phyloP scores from a whole-genome alignment of 257 asterid genomes.

The Ilex aquifolium region DNA sequence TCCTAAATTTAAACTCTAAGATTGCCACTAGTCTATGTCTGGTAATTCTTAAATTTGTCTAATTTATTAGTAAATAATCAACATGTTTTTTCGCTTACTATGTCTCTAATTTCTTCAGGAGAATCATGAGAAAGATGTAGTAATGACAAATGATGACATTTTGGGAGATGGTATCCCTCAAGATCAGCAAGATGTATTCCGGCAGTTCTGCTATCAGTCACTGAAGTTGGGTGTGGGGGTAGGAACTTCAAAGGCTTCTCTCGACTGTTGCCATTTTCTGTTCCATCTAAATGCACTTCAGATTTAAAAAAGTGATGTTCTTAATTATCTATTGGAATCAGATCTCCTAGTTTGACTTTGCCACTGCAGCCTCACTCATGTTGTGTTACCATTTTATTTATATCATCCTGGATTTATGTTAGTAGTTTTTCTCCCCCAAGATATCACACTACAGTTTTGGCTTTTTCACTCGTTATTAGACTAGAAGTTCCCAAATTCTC shows the following conservation, averaged over 20 bases:
- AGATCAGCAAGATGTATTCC: conserved; percentile 66
- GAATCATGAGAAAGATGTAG: conserved; percentile 46
- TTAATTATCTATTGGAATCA: no score
- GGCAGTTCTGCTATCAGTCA: conserved; percentile 73
- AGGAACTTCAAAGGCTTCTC: conserved; percentile 12
- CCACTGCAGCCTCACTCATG: background rate
- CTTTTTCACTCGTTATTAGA: no score
- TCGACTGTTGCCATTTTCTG: background rate
- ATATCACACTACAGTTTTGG: no score
- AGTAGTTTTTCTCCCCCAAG: no score
- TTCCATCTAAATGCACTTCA: background rate
- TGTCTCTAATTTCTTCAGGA: conserved; percentile 43
- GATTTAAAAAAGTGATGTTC: background rate
- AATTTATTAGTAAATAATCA: no score
- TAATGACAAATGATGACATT: conserved; percentile 76
- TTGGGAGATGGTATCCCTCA: conserved; percentile 82
- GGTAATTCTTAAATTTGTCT: no score
- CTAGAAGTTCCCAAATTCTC: no score
- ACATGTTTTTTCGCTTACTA: no score
- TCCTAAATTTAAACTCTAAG: no score
- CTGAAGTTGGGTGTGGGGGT: conserved; percentile 77
- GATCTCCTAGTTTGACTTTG: background rate
- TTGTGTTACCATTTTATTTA: no score
- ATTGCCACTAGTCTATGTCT: no score
- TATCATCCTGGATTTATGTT: no score